Evolutionary conservation across 1,139 yeast genomes (phyloP).

Genomic region (Taphrina wiesneri): DNA sequence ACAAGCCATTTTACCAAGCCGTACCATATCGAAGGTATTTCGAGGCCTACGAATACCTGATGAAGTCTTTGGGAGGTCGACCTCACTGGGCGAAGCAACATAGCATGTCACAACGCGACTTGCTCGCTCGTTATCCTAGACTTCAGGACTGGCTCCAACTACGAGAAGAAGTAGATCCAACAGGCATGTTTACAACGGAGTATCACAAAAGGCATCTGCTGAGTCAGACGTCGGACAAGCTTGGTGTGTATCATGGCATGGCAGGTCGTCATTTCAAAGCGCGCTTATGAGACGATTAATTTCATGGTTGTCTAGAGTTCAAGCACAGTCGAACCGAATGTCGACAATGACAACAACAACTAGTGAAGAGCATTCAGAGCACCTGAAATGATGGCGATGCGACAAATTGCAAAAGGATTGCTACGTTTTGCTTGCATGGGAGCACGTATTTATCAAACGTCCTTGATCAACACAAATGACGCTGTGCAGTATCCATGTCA

Average conservation of each 20-base stretch:
- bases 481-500: background rate
- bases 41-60: conserved; percentile 72
- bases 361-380: no score
- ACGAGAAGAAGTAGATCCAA: conserved; percentile 71
- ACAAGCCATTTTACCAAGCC: conserved; percentile 79
- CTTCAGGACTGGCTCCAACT: conserved; percentile 59
- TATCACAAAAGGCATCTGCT: conserved; percentile 33
- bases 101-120: conserved; percentile 53
- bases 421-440: no score
- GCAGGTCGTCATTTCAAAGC: conserved; percentile 31
- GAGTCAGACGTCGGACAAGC: background rate
- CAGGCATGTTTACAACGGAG: conserved; percentile 64
- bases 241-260: conserved; percentile 15
- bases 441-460: no score
- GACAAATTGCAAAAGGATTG: no score
- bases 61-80: conserved; percentile 79
- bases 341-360: no score
- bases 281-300: background rate
- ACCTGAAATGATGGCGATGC: no score
- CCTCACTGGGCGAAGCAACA: conserved; percentile 99
- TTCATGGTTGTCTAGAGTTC: no score
- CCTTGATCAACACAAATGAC: no score
- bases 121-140: conserved; percentile 46
- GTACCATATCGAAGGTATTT: conserved; percentile 82
- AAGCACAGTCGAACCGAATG: no score